Base-by-base conservation (phyloP, 495 filamentous ascomycete species). In the Penicillium flavigenum region DNA sequence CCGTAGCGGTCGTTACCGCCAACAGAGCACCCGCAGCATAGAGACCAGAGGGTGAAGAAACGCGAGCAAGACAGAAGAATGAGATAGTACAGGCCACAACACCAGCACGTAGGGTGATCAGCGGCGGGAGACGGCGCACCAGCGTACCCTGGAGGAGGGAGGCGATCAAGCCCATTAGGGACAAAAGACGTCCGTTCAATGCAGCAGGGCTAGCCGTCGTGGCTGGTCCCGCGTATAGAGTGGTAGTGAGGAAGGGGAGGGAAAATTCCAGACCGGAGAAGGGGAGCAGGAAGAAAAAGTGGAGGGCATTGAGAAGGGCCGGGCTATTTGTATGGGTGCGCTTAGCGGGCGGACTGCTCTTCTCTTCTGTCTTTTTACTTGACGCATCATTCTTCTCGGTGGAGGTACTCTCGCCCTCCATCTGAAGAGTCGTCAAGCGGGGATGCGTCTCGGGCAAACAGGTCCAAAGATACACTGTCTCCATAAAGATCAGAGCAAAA, bases 211-310 rank as follows among this genome's bases (percentile, higher is more conserved):
- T 75, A 39, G 65, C 61, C 6, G 58, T 68, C 14, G 56, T 82
- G 65, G 89, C 32, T 27, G 61, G 90, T 24, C 58, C 70, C 5
- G 79, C 81, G 70, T 96, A 97, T 36, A 98, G 81, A 54, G 96
- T 92, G 61, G 92, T 94, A 0, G 95, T 98, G 82, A 98, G 89
- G 75, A 99, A 99, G 0, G 94, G 91, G 0, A 99, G 85, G 39
- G 76, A 78, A 62, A 96, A 98, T 64, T 99, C 94, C 86, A 99
- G 88, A 50, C 94, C 94, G 22, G 90, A 94, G 73, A 99, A 99
- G 63, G 96, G 96, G 10, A 99, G 85, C 53, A 99, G 83, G 75
- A 99, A 99, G 44, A 86, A 69, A 66, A 99, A 84, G 69, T 99
- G 94, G 0, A 91, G 84, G 7, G 86, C 67, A 68, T 96, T 96